phyloP scores from a whole-genome alignment of 352 stramenopile species.

The Aphanomyces cochlioides region DNA sequence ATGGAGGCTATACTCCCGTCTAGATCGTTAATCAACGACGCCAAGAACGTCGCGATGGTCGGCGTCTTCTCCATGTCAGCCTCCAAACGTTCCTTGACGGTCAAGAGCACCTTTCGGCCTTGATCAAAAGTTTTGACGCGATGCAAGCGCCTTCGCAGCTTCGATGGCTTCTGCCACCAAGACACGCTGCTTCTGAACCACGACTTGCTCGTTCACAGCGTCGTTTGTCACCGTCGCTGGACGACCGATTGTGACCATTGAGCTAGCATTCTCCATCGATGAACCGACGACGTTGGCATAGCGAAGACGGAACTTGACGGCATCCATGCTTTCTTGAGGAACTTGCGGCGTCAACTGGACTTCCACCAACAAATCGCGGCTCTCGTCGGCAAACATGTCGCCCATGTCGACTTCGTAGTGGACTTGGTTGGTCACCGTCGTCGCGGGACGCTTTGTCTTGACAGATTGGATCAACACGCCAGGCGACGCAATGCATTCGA shows the following conservation, averaged over 20 bases:
- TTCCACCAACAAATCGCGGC: constrained; percentile 33
- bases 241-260: not conserved
- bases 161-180: constrained; percentile 2
- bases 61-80: not conserved
- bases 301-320: not conserved
- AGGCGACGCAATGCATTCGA: constrained; percentile 38
- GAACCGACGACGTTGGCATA: constrained; percentile 4
- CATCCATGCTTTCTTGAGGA: not conserved
- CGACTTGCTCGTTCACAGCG: constrained; percentile 28
- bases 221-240: constrained; percentile 6
- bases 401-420: constrained; percentile 24
- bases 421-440: not conserved
- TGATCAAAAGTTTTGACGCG: not conserved
- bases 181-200: constrained; percentile 5
- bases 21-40: not conserved
- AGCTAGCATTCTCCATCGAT: not conserved
- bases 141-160: not conserved
- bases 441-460: constrained; percentile 8
- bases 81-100: not conserved
- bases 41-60: no score
- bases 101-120: not conserved
- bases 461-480: constrained; percentile 19
- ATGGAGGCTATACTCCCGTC: not conserved
- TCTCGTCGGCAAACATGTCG: constrained; percentile 35
- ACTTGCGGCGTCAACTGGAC: not conserved